Evolutionary conservation across 2,329 filamentous ascomycete genomes (phyloP), one percentile per base, ranked within the genome.

Genomic region (Acrocalymma vagum): DNA sequence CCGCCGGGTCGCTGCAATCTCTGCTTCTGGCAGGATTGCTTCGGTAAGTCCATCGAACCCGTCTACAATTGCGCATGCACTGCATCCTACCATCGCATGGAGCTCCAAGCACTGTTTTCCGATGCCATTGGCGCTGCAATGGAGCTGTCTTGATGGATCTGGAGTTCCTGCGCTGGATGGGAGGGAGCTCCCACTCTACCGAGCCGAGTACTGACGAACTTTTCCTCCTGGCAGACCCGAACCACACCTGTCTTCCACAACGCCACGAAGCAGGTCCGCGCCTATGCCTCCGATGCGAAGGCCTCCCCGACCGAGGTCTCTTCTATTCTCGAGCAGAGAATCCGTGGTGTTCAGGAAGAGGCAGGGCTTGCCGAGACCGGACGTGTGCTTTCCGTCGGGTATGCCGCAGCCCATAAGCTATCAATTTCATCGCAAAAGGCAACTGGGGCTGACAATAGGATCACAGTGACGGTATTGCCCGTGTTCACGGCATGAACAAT

Each of bases 401-500:
- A 95, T 74, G 91, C 87, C 49, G 63, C 42, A 54, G 53, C n/a
- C 58, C 58, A 55, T 48, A 55, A 60, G 60, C 56, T 55, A 53
- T 55, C 49, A 62, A 57, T 52, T 49, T 46, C 52, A 48, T 62
- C 54, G 44, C 38, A 46, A 42, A 45, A 43, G 39, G 51, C 39
- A 38, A 34, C 42, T 38, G 32, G 44, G 48, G 52, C 69, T 73
- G 53, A 73, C 63, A 52, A 51, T 41, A 45, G 52, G 41, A 43
- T 38, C 46, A 76, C 67, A 97, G 94, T 94, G 94, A 99, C 82
- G 94, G 94, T 95, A 99, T 99, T 74, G 94, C 94, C 76, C 93
- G 94, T 92, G 93, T 99, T 67, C 92, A 99, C 79, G 94, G 94
- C 75, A 92, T 99, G 90, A 90, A 85, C 88, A 99, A 99, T 77